phyloP scores from a whole-genome alignment of 2,329 filamentous ascomycete genomes.

The Penicillium vulpinum region DNA sequence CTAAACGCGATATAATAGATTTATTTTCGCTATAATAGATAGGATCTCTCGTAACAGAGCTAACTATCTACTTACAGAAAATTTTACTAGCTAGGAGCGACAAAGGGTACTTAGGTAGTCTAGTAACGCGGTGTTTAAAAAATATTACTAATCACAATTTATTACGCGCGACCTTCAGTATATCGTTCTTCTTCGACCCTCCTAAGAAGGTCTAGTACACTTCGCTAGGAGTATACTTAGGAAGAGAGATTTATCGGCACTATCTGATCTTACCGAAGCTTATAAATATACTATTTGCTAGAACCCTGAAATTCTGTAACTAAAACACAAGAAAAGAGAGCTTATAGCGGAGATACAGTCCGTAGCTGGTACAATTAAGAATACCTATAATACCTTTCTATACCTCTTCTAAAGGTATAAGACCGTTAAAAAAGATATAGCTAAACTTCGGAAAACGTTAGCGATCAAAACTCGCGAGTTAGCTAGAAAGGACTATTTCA shows the following conservation, averaged over 20 bases:
- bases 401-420: constrained; percentile 26
- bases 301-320: constrained; percentile 21
- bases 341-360: constrained; percentile 28
- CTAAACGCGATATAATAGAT: not conserved
- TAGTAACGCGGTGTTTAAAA: constrained; percentile 28
- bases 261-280: constrained; percentile 22
- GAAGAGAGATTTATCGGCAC: constrained; percentile 25
- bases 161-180: constrained; percentile 27
- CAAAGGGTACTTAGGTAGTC: constrained; percentile 30
- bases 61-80: constrained; percentile 19
- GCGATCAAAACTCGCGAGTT: constrained; percentile 21
- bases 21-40: constrained; percentile 8
- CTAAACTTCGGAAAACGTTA: constrained; percentile 23
- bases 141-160: constrained; percentile 30
- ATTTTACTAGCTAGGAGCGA: constrained; percentile 31
- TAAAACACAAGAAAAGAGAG: constrained; percentile 29
- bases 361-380: constrained; percentile 24
- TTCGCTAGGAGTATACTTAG: constrained; percentile 28
- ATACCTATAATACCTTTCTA: constrained; percentile 19
- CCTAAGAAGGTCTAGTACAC: constrained; percentile 26
- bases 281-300: constrained; percentile 20
- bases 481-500: constrained; percentile 30
- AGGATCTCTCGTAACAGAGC: constrained; percentile 9
- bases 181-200: constrained; percentile 28
- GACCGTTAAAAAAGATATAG: constrained; percentile 20